A percentile compares a stretch with the other conserved stretches of the same genome.
phyloP scores from a whole-genome alignment of 2,329 filamentous ascomycete genomes.

The Cercospora sp. region DNA sequence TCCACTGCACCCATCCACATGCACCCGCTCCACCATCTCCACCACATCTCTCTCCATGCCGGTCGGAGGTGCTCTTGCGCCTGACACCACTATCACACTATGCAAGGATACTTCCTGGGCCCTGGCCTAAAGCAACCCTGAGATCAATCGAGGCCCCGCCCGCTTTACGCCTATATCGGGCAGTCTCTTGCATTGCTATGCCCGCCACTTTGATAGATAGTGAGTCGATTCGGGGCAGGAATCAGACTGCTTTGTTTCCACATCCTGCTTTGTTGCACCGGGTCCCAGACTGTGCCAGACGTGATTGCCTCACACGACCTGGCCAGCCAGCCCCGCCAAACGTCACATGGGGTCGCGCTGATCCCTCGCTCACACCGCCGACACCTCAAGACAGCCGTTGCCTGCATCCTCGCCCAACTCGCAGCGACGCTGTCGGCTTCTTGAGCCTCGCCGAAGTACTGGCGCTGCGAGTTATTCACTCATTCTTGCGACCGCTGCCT shows the following conservation, averaged over 20 bases:
- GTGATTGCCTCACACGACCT: conserved; percentile 4
- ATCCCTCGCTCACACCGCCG: conserved; percentile 5
- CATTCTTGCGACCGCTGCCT: background rate
- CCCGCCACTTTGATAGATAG: background rate
- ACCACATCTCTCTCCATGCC: background rate
- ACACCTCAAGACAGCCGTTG: background rate
- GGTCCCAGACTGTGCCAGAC: background rate
- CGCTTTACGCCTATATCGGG: background rate
- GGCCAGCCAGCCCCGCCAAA: background rate
- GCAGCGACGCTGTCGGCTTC: background rate
- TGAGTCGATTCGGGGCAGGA: background rate
- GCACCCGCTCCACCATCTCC: background rate
- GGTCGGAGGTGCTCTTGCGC: background rate
- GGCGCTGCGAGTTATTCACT: background rate
- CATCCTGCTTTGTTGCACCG: background rate
- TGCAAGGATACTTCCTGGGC: background rate
- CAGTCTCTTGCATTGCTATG: background rate
- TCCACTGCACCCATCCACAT: background rate
- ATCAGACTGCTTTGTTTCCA: background rate
- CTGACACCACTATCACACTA: background rate
- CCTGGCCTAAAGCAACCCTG: background rate
- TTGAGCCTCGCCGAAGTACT: background rate
- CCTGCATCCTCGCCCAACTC: background rate
- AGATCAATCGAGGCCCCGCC: background rate
- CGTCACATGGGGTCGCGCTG: conserved; percentile 1